These are phyloP conservation scores for Mycena alexandri DNA, from an alignment of 768 basidiomycete genomes.

Conservation along the genomic window DNA sequence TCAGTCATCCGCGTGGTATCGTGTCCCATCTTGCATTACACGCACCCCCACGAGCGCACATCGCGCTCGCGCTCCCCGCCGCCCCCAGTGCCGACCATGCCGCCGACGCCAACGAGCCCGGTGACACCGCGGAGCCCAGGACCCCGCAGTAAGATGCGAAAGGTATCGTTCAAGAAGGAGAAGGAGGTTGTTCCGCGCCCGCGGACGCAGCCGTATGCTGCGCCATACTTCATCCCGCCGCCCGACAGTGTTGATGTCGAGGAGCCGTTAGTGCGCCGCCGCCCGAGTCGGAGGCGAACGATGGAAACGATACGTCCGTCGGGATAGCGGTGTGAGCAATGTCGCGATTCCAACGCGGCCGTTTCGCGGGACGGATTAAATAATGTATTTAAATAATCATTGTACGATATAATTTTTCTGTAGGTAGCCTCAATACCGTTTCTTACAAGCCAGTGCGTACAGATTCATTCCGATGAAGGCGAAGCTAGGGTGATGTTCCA, in stretches of 20 bases:
- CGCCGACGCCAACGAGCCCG: too few species aligned
- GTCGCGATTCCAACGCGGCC: too few species aligned
- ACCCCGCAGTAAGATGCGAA: neutral
- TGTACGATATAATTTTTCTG: too few species aligned
- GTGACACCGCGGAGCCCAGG: too few species aligned
- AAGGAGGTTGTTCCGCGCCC: conserved; percentile 19
- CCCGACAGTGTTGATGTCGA: conserved; percentile 31
- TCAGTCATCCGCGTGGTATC: conserved; percentile 32
- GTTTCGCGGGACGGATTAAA: too few species aligned
- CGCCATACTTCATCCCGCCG: conserved; percentile 36
- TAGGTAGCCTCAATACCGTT: too few species aligned
- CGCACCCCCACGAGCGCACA: conserved; percentile 11
- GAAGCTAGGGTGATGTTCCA: conserved; percentile 4
- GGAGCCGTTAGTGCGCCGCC: conserved; percentile 21
- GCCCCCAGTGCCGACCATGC: neutral
- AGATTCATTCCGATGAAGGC: neutral
- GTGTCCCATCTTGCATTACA: conserved; percentile 28
- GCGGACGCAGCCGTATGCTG: conserved; percentile 37
- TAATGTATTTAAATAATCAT: too few species aligned
- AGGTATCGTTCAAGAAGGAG: neutral
- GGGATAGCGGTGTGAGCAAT: neutral
- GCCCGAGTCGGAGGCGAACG: conserved; percentile 30
- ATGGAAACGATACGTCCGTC: conserved; percentile 11
- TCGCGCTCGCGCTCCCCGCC: neutral
- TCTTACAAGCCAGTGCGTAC: too few species aligned